phyloP scores from a whole-genome alignment of 108 stramenopile genomes.

The Skeletonema menzelii region DNA sequence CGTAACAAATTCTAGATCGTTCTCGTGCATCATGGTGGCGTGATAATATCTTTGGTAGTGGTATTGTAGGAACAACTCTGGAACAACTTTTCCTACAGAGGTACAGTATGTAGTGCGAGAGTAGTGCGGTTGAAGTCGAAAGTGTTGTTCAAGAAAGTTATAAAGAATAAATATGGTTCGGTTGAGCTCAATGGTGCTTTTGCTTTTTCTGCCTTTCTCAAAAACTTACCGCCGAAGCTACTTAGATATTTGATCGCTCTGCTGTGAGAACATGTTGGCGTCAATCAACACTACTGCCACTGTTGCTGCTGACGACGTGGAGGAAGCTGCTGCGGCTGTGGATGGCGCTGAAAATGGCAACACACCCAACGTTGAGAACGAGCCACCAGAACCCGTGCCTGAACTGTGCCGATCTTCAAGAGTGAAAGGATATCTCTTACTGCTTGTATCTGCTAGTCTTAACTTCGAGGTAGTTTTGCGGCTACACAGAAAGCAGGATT shows the following conservation, averaged over 20 bases:
- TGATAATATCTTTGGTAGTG: too few relatives aligned
- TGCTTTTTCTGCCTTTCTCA: background rate
- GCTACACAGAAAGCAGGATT: conserved; percentile 11
- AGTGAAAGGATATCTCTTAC: conserved; percentile 71
- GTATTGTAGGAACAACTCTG: too few relatives aligned
- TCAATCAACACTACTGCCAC: background rate
- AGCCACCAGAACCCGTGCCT: background rate
- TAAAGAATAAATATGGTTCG: too few relatives aligned
- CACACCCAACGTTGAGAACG: background rate
- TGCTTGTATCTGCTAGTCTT: conserved; percentile 54
- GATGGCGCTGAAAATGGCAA: background rate
- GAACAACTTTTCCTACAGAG: too few relatives aligned
- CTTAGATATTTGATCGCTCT: too few relatives aligned
- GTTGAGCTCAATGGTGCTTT: background rate
- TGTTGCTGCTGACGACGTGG: background rate
- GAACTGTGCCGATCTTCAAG: conserved; percentile 55
- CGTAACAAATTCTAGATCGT: conserved; percentile 45
- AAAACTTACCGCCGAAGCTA: too few relatives aligned
- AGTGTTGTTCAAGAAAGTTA: too few relatives aligned
- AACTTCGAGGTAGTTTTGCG: conserved; percentile 45
- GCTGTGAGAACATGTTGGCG: too few relatives aligned
- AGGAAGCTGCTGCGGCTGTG: background rate
- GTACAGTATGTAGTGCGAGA: too few relatives aligned
- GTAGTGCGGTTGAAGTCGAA: too few relatives aligned
- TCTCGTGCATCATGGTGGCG: conserved; percentile 16